phyloP scores from a whole-genome alignment of 2,329 filamentous ascomycete species.

The Fusarium camptoceras region DNA sequence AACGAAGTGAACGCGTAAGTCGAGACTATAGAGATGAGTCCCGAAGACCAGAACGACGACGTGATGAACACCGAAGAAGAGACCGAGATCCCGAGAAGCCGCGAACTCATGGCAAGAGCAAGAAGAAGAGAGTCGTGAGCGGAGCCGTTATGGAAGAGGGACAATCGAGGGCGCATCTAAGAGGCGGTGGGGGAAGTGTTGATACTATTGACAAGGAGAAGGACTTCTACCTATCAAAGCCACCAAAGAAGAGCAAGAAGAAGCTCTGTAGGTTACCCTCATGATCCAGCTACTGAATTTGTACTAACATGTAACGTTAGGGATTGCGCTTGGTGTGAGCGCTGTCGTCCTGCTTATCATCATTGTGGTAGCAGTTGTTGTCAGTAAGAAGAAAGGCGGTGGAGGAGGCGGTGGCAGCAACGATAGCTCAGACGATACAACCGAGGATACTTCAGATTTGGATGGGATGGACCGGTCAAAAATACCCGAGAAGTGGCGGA shows the following conservation, averaged over 20 bases:
- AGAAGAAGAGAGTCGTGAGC: conserved; percentile 74
- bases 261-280: conserved; percentile 65
- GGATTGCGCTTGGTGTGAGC: conserved; percentile 67
- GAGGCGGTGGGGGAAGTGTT: conserved; percentile 57
- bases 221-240: conserved; percentile 58
- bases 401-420: conserved; percentile 56
- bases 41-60: conserved; percentile 47
- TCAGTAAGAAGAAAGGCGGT: conserved; percentile 70
- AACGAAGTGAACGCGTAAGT: conserved; percentile 33
- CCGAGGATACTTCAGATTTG: conserved; percentile 54
- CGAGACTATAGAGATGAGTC: conserved; percentile 43
- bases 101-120: conserved; percentile 54
- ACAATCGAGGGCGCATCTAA: conserved; percentile 54
- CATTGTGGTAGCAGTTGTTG: conserved; percentile 74
- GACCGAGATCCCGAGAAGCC: conserved; percentile 45
- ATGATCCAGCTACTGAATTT: not conserved
- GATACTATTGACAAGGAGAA: conserved; percentile 62
- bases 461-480: conserved; percentile 64
- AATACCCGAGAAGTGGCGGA: conserved; percentile 75
- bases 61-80: conserved; percentile 39
- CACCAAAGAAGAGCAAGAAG: conserved; percentile 65
- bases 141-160: conserved; percentile 78
- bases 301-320: conserved; percentile 50
- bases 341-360: conserved; percentile 73
- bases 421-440: conserved; percentile 47